A percentile compares a stretch with the other conserved stretches of the same genome.
phyloP scores from a whole-genome alignment of 441 rosid species.

The Cnidoscolus chayamansa region DNA sequence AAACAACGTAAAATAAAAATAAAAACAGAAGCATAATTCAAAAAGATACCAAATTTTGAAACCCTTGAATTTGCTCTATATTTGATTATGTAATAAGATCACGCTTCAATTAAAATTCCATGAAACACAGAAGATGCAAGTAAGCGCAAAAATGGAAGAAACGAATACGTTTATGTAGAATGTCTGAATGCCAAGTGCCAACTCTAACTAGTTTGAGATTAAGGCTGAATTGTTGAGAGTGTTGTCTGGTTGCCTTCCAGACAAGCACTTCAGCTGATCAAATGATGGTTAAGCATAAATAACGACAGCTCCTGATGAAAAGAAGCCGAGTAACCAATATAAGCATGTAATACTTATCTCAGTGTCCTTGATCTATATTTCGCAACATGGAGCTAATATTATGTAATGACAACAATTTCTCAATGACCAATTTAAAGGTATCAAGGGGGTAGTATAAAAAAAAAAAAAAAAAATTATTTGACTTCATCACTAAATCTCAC shows the following conservation, averaged over 20 bases:
- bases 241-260: neutral
- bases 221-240: no score
- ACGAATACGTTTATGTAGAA: neutral
- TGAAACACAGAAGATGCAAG: neutral
- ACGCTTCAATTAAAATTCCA: neutral
- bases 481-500: neutral
- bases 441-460: neutral
- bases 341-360: neutral
- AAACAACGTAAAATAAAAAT: constrained; percentile 14
- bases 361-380: neutral
- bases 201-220: no score
- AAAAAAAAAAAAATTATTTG: neutral
- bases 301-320: neutral
- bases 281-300: constrained; percentile 3
- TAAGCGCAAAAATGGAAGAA: neutral
- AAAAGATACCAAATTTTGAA: neutral
- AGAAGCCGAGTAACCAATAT: neutral
- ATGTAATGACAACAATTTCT: neutral
- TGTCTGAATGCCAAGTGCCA: neutral
- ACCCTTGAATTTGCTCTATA: neutral
- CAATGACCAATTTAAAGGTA: neutral
- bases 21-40: neutral
- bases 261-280: neutral
- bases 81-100: neutral
- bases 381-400: neutral